phyloP scores from a whole-genome alignment of 768 basidiomycete species.

The Lentinula lateritia region DNA sequence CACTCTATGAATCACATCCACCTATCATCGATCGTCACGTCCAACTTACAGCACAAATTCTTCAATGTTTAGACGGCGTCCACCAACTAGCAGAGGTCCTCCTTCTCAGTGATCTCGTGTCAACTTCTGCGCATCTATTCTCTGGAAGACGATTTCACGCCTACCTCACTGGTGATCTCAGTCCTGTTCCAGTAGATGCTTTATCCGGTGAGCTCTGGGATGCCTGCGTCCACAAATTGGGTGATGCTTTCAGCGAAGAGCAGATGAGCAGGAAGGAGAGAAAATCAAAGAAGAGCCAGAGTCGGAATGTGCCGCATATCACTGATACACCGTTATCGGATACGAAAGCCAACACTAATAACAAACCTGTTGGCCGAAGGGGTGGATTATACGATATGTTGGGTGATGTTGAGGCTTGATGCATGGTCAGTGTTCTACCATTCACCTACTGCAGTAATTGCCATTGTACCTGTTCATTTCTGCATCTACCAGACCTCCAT shows the following conservation, averaged over 20 bases:
- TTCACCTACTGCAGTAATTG: no score
- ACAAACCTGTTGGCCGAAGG: slow-evolving; percentile 15
- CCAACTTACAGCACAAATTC: slow-evolving; percentile 62
- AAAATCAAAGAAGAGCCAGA: slow-evolving; percentile 6
- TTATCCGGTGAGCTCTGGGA: slow-evolving; percentile 36
- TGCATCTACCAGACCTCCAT: no score
- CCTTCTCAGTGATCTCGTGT: slow-evolving; percentile 40
- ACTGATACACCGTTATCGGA: neutral
- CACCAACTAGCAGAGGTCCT: slow-evolving; percentile 58
- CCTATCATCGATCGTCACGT: slow-evolving; percentile 53
- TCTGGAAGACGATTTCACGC: slow-evolving; percentile 61
- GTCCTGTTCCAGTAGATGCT: slow-evolving; percentile 12
- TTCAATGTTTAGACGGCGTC: slow-evolving; percentile 54
- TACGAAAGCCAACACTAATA: slow-evolving; percentile 9
- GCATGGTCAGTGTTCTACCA: neutral
- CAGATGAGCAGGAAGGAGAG: slow-evolving; percentile 34
- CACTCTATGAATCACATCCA: slow-evolving; percentile 15
- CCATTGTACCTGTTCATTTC: no score
- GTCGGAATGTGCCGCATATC: neutral
- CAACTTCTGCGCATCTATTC: slow-evolving; percentile 40
- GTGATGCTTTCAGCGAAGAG: slow-evolving; percentile 44
- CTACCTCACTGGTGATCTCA: slow-evolving; percentile 30
- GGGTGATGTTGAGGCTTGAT: slow-evolving; percentile 11
- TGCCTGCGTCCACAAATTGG: slow-evolving; percentile 37
- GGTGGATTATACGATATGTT: slow-evolving; percentile 14